Percentiles rank a stretch among this genome's conserved stretches.
phyloP scores from a whole-genome alignment of 192 early-diverging fungal species.

The Linnemannia elongata region DNA sequence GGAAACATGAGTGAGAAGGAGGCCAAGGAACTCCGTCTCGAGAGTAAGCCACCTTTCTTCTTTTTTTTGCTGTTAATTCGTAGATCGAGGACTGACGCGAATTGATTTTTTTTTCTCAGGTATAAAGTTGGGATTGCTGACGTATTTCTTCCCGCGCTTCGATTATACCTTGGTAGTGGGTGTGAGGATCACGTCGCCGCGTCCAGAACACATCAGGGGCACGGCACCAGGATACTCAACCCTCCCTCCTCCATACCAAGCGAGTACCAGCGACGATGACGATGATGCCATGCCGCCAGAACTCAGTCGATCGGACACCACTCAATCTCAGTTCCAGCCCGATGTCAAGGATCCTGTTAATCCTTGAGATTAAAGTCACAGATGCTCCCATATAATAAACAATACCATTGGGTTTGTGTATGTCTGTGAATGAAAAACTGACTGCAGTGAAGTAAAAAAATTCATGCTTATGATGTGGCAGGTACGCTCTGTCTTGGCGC shows the following conservation, averaged over 20 bases:
- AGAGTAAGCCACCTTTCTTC: slow-evolving; percentile 29
- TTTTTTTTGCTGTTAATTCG: background rate
- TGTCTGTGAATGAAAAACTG: too few species aligned
- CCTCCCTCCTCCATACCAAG: slow-evolving; percentile 31
- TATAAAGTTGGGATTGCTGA: background rate
- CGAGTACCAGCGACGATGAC: slow-evolving; percentile 16
- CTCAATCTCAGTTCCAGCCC: background rate
- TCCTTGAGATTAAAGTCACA: background rate
- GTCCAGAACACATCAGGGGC: slow-evolving; percentile 39
- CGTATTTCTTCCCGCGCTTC: background rate
- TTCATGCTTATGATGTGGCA: too few species aligned
- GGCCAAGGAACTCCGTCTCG: slow-evolving; percentile 34
- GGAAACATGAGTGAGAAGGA: slow-evolving; percentile 1
- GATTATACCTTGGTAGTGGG: slow-evolving; percentile 12
- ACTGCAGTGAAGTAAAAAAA: too few species aligned
- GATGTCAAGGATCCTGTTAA: background rate
- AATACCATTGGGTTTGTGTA: too few species aligned
- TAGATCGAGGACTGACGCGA: too few species aligned
- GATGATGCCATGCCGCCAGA: background rate
- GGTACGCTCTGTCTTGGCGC: too few species aligned
- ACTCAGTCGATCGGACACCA: background rate
- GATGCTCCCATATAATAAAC: too few species aligned
- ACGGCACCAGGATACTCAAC: background rate
- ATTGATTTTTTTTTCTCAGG: background rate
- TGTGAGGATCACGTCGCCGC: slow-evolving; percentile 39